Base-by-base conservation (phyloP, 805 yeast species). In the Naumovozyma dairenensis region DNA sequence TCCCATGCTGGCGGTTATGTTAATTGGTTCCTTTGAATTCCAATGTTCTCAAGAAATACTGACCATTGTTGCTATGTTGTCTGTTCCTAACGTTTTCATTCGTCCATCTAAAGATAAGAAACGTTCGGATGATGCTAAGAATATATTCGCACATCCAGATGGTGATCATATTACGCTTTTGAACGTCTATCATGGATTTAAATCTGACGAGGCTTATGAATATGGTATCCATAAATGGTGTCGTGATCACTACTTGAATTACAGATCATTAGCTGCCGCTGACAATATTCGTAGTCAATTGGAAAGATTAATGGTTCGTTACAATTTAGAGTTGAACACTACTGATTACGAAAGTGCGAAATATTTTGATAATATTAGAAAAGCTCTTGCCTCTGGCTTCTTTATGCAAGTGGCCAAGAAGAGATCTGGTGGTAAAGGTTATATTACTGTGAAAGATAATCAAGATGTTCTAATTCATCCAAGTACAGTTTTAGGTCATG, bases 361-460 rank as follows among this genome's bases (percentile, higher is more conserved):
- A 33, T 86, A 83, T 61, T 79, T 77, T 58, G 77, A 72, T 46
- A 80, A 84, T 49, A 77, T 92, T 43, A 71, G 94, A 37, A 82
- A 80, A 57, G 95, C 97, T 0, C 61, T 92, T 38, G 71, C 84
- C 4, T 72, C 84, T n/a, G 98, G 98, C 2, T 87, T 86, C 59
- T 92, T 92, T 66, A 87, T 92, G 97, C 98, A 92, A 65, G 94
- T 83, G 35, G 97, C 96, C 21, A 92, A 87, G 64, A 84, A 83
- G 66, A 76, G 74, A 63, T 72, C 81, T n/a, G 77, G 84, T 25
- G 67, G 70, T 16, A 80, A 79, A 49, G 87, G 83, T n/a, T 89
- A 80, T 57, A 71, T 82, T 47, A 92, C 98, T 0, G 81, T 87
- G 32, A 86, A 86, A 60, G 98, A 92, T 60, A 86, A 87, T 53